Base-by-base conservation (phyloP, 495 filamentous ascomycete genomes). In the Aspergillus heteromorphus region DNA sequence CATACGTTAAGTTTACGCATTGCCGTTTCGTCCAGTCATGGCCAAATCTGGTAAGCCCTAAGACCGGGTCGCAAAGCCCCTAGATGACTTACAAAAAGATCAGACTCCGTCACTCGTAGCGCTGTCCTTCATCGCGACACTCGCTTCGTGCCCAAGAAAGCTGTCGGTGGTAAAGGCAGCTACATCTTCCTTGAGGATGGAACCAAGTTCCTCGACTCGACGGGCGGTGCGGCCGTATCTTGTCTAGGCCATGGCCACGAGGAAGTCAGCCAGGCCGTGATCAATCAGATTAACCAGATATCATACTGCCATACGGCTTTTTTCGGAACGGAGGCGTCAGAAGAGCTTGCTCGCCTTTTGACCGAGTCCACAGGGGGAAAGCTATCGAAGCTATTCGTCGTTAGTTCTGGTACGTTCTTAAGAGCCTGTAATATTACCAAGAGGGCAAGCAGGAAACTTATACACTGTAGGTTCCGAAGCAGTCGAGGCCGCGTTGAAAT, bases 401-500 rank as follows among this genome's bases (percentile, higher is more conserved):
- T 76, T 13, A 78, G 75, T 60, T 88, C 84, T 4, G 87, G 87
- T 87, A 58, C 54, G 75, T 65, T 19, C 47, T 11, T 25, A 27
- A 29, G 43, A n/a, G 11, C n/a, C 48, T 21, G 9, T 8, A 27
- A 18, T 29, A 6, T 16, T 11, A 1, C 17, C 42, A 18, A 20
- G 13, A 3, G 14, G 3, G 11, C 2, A 29, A 5, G 21, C 11
- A 18, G 4, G 23, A 13, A 11, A 31, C 5, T 30, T 0, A 18
- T 25, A 13, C 19, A 40, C 36, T 30, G 47, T 55, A 85, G 85
- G 86, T 4, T 85, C 81, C 30, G 87, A 91, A 71, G 86, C 86
- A 7, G 77, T 87, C 48, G 87, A 91, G 59, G 82, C 82, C 5
- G 80, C 86, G 8, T 64, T 87, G 48, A 88, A 88, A 56, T 62